phyloP scores from a whole-genome alignment of 1,284 basidiomycete genomes.

The Tilletiopsis washingtonensis region DNA sequence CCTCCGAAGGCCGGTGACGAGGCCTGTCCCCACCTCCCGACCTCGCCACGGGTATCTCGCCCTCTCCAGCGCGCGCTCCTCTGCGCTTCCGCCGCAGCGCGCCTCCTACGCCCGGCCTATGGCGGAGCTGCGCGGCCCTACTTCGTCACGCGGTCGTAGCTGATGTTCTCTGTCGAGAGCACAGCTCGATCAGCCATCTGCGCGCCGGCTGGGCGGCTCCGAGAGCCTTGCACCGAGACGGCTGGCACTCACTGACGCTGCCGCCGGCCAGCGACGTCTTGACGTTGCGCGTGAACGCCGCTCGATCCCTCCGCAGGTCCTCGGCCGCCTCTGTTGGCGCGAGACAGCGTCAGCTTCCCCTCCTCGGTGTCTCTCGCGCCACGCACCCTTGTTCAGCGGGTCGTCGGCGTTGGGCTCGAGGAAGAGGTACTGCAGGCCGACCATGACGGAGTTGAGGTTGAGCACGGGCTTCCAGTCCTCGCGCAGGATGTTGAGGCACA shows the following conservation, averaged over 20 bases:
- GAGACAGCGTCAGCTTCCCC: background rate
- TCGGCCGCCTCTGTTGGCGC: slow-evolving; percentile 42
- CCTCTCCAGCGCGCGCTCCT: too few species aligned
- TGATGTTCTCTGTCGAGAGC: too few species aligned
- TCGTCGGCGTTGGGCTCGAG: slow-evolving; percentile 97
- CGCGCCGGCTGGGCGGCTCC: too few species aligned
- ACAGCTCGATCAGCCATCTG: too few species aligned
- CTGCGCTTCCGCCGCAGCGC: too few species aligned
- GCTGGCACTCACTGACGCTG: slow-evolving; percentile 17
- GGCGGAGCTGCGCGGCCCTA: too few species aligned
- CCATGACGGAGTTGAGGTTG: slow-evolving; percentile 93
- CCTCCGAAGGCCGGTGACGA: too few species aligned
- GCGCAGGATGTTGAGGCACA: slow-evolving; percentile 78
- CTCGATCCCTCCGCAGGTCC: slow-evolving; percentile 37
- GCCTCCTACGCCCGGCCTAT: too few species aligned
- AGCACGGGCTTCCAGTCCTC: slow-evolving; percentile 99
- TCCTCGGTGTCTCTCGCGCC: background rate
- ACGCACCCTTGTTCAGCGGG: slow-evolving; percentile 87
- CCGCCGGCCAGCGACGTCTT: slow-evolving; percentile 31
- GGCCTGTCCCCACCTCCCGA: too few species aligned
- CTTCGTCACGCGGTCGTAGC: too few species aligned
- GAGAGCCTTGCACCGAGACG: too few species aligned
- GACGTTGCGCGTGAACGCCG: slow-evolving; percentile 36
- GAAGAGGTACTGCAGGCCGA: slow-evolving; percentile 95
- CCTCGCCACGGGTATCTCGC: too few species aligned